phyloP scores from a whole-genome alignment of 345 rosid species.

The Atalantia buxifolia region DNA sequence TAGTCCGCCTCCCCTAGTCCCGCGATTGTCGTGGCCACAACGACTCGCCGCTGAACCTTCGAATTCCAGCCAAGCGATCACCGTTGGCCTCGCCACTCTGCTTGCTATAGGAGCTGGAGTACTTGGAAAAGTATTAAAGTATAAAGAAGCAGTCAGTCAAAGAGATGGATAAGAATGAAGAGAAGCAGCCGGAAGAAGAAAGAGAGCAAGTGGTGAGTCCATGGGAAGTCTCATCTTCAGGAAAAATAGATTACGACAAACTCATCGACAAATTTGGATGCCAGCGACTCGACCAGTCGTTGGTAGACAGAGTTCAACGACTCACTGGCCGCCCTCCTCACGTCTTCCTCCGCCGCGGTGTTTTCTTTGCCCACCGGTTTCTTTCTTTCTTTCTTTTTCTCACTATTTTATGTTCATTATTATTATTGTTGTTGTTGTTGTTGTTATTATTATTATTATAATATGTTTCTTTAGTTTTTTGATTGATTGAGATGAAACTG shows the following conservation, averaged over 20 bases:
- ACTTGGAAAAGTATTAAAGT: background rate
- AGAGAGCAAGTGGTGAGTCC: conserved; percentile 75
- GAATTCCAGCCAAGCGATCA: background rate
- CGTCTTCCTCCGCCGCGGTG: conserved; percentile 85
- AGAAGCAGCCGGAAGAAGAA: background rate
- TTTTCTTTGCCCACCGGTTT: conserved; percentile 88
- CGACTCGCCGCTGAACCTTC: background rate
- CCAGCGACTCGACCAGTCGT: conserved; percentile 58
- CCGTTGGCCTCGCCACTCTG: background rate
- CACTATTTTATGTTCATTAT: background rate
- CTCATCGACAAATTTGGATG: conserved; percentile 88
- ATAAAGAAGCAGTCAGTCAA: background rate
- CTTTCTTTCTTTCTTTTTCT: background rate
- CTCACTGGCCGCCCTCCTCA: conserved; percentile 74
- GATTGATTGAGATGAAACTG: conserved; percentile 2
- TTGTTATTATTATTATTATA: too few relatives aligned
- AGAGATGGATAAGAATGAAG: conserved; percentile 34
- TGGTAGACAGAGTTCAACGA: conserved; percentile 66
- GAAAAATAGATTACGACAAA: conserved; percentile 88
- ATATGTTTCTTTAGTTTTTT: background rate
- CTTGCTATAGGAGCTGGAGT: background rate
- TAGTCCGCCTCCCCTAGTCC: background rate
- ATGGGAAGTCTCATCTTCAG: conserved; percentile 80
- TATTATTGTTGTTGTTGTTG: too few relatives aligned
- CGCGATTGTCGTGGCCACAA: background rate